Evolutionary conservation across 108 stramenopile species (phyloP), one percentile per base, ranked within the genome.

Genomic region (Conticribra weissflogii): DNA sequence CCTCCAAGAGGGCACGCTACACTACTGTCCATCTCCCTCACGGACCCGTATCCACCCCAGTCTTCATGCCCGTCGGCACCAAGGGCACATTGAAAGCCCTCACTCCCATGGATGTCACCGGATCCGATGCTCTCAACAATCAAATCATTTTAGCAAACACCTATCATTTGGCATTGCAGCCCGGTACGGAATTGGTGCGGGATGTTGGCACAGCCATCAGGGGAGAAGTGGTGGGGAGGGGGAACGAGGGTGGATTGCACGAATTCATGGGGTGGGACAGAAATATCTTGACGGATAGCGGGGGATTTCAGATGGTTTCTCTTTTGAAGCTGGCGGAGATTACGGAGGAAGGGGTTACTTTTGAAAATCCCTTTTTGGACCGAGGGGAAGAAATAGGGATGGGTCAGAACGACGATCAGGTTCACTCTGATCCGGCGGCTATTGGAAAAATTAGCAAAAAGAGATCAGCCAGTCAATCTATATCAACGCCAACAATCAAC

Each of bases 51-150:
- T 65, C 78, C 15, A 97, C 97, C 25, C 98, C 98, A 3, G 88
- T 97, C 18, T 99, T 99, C 90, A 97, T 97, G 98, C 98, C 98
- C 0, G 98, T 99, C n/a, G 98, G 98, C 14, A 99, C 98, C 48
- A 97, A 98, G 70, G 98, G 97, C 46, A 92, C 95, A 14, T 79
- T 99, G 56, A 99, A 99, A 59, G 96, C 94, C 36, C 54, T 98
- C 18, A 66, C 92, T 1, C 66, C 92, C 3, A 53, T 74, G 30
- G 96, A 99, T 59, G 80, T 99, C 47, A 36, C 72, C 3, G 51
- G 57, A 15, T 74, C 76, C 51, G 75, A 59, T 9, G 72, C 82
- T 8, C 62, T 95, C 53, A 60, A 86, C 46, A 88, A 88, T 74
- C 89, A 81, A 45, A 97, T 98, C 23, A 93, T 97, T 65, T 74